Percentiles rank a stretch among this genome's conserved stretches.
Evolutionary conservation across 306 rosid species (phyloP).

Genomic region (Acmispon strigosus): DNA sequence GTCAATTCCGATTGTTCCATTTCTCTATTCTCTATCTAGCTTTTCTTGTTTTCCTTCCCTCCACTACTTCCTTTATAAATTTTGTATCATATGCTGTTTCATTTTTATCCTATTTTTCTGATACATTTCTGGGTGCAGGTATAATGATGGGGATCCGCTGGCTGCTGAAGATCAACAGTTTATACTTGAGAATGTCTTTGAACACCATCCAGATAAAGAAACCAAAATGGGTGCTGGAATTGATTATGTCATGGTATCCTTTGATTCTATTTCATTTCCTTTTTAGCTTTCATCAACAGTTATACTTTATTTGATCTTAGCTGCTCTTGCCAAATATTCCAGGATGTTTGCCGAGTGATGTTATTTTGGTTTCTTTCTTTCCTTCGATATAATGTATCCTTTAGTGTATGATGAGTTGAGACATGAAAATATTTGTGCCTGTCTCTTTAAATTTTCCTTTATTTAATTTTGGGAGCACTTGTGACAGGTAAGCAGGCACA

Average conservation of each 20-base stretch:
- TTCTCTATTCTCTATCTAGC: background rate
- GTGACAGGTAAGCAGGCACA: constrained; percentile 65
- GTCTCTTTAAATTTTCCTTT: background rate
- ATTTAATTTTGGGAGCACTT: background rate
- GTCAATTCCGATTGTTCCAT: background rate
- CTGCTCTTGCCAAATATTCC: background rate
- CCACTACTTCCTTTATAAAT: background rate
- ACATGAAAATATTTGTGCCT: background rate
- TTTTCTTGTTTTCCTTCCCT: background rate
- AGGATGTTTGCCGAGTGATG: background rate
- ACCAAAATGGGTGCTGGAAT: constrained; percentile 81
- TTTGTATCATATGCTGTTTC: background rate
- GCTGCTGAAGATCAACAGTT: constrained; percentile 61
- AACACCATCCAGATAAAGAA: constrained; percentile 80
- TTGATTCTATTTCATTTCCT: background rate
- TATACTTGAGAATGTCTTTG: constrained; percentile 65
- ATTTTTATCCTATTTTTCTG: constrained; percentile 10
- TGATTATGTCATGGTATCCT: constrained; percentile 70
- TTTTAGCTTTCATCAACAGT: background rate
- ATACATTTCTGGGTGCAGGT: constrained; percentile 39
- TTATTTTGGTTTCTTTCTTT: background rate
- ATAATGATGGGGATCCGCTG: constrained; percentile 81
- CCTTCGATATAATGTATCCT: background rate
- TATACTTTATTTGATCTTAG: background rate
- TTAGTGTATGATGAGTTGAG: background rate